phyloP scores from a whole-genome alignment of 1,284 basidiomycete species.

The Irpex sp. region DNA sequence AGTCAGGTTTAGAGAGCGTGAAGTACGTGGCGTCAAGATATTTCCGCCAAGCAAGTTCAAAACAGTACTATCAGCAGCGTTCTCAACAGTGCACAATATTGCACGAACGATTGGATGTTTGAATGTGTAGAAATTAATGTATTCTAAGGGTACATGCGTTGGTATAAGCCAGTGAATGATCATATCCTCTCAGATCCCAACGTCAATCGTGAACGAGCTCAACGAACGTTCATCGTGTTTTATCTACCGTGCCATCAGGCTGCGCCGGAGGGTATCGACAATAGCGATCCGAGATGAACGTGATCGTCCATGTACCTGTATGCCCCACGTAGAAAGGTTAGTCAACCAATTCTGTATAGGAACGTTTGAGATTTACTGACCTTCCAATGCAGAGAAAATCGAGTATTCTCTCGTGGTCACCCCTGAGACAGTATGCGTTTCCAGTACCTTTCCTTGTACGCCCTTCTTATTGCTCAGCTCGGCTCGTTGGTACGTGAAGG shows the following conservation, averaged over 20 bases:
- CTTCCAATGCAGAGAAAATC: slow-evolving; percentile 86
- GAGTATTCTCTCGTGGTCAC: slow-evolving; percentile 78
- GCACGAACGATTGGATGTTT: neutral
- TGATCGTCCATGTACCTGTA: slow-evolving; percentile 89
- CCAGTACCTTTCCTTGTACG: slow-evolving; percentile 71
- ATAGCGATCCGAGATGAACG: slow-evolving; percentile 36
- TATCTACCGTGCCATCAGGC: slow-evolving; percentile 22
- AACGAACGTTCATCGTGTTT: slow-evolving; percentile 15
- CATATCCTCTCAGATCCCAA: neutral
- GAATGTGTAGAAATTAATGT: neutral
- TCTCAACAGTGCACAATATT: neutral
- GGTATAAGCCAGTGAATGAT: neutral
- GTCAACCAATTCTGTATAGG: neutral
- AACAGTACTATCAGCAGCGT: neutral
- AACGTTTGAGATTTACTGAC: slow-evolving; percentile 37
- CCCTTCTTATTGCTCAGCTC: slow-evolving; percentile 64
- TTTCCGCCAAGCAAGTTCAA: neutral
- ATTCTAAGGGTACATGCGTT: slow-evolving; percentile 7
- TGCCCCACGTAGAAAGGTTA: slow-evolving; percentile 17
- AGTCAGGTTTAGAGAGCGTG: neutral
- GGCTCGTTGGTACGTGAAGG: slow-evolving; percentile 89
- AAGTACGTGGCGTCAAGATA: neutral
- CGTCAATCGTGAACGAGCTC: too few relatives aligned
- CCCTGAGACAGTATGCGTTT: slow-evolving; percentile 86
- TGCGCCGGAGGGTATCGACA: slow-evolving; percentile 30